These are phyloP conservation scores for Funneliformis caledonium DNA, from an alignment of 371 early-diverging fungal species.

Conservation along the genomic window DNA sequence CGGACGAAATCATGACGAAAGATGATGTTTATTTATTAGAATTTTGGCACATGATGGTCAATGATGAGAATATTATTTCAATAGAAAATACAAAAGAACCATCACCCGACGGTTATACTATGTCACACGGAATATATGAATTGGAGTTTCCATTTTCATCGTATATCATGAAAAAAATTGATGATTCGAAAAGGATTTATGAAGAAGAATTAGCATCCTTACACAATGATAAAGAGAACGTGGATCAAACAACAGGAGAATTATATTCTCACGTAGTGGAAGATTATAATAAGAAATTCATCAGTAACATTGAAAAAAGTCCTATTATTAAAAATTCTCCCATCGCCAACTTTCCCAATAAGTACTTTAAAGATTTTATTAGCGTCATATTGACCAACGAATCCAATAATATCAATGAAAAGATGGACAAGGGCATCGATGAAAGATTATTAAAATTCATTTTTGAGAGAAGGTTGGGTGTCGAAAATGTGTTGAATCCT, in stretches of 20 bases:
- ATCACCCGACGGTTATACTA: constrained; percentile 18
- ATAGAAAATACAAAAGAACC: constrained; percentile 28
- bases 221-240: constrained; percentile 31
- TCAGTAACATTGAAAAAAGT: constrained; percentile 14
- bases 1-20: not conserved
- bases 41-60: constrained; percentile 38
- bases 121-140: constrained; percentile 30
- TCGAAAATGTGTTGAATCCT: constrained; percentile 30
- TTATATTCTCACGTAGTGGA: constrained; percentile 1
- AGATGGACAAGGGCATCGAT: not conserved
- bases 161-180: constrained; percentile 34
- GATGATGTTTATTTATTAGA: not conserved
- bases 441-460: constrained; percentile 3
- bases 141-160: constrained; percentile 41
- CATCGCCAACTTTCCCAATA: not conserved
- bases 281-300: constrained; percentile 11
- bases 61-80: constrained; percentile 22
- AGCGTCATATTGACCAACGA: not conserved
- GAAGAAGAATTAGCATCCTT: constrained; percentile 18
- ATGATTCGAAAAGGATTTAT: constrained; percentile 35
- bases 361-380: constrained; percentile 36
- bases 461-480: not conserved
- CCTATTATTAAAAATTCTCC: constrained; percentile 32
- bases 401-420: not conserved
- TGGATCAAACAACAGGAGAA: constrained; percentile 25